Conservation (phyloP, 306 rosid species). For the Castanea sativa region DNA sequence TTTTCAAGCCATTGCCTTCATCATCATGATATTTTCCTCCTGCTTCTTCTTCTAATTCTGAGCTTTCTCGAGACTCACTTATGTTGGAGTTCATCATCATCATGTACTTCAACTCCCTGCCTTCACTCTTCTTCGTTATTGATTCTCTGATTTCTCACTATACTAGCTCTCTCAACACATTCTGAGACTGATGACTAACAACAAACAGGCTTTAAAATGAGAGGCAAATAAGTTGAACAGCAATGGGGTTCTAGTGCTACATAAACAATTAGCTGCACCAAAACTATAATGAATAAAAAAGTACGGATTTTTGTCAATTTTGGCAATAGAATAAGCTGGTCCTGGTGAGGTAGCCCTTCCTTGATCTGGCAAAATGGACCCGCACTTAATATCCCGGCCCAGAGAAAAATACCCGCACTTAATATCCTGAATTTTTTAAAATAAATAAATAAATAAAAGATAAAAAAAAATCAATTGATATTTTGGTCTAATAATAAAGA, state of each 20-base stretch:
- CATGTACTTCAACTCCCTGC: background rate
- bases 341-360: no score
- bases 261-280: no score
- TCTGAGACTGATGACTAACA: background rate
- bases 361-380: rapidly evolving
- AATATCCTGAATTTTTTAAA: no score
- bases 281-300: no score
- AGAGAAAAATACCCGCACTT: rapidly evolving
- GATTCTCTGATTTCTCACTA: background rate
- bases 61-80: background rate
- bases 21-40: background rate
- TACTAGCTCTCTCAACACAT: background rate
- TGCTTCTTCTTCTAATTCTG: background rate
- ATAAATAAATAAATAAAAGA: no score
- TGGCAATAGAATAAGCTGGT: no score
- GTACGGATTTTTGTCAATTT: no score
- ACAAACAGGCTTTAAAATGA: background rate
- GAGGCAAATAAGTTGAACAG: no score
- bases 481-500: rapidly evolving
- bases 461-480: rapidly evolving
- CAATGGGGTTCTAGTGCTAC: no score
- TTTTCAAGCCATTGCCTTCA: background rate
- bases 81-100: background rate
- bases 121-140: background rate
- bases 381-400: rapidly evolving